Base-by-base conservation (phyloP, 305 asterid genomes). In the Plantago coronopus region DNA sequence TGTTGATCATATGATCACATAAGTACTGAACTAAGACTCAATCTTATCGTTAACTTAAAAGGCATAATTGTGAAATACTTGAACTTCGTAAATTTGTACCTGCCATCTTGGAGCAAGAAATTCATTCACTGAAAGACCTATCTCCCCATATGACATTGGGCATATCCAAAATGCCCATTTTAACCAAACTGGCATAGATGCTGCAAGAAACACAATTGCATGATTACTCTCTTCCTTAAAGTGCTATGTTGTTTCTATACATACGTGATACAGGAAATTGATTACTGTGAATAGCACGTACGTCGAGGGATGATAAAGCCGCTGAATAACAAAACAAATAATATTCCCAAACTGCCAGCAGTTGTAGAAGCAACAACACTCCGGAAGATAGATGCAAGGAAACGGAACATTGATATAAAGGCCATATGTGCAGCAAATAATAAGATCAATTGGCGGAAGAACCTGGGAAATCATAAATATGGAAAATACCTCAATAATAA, bases 121-220 rank as follows among this genome's bases (percentile, higher is more conserved):
- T 37, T 77, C 84, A 63, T 79, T 75, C 16, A 65, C 10, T 16
- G 81, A 7, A 56, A 79, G 45, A 1, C 79, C 84, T 53, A 78
- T 66, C 64, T 79, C 79, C 3, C 75, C 81, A 44, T 79, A 79
- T n/a, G 84, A 46, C 50, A 69, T 17, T 4, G 81, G 84, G 19
- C 67, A 75, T 34, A 58, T 29, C 84, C 84, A 79, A 66, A 75
- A 75, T n/a, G 51, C 77, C 79, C 84, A 75, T 63, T 21, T 42
- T 42, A 66, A 61, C 76, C 72, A 71, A 57, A 25, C 14, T 48
- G 76, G 76, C 65, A 71, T 61, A 29, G 69, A 65, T 17, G 71
- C 76, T 71, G 72, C 55, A 61, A 38, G 21, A 45, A 54, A 59
- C 21, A 51, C 15, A n/a, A 54, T 6, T 3, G 21, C 12, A 44